Conservation (phyloP, 2,329 filamentous ascomycete species). For the Dryadomyces quercus-mongolicae region DNA sequence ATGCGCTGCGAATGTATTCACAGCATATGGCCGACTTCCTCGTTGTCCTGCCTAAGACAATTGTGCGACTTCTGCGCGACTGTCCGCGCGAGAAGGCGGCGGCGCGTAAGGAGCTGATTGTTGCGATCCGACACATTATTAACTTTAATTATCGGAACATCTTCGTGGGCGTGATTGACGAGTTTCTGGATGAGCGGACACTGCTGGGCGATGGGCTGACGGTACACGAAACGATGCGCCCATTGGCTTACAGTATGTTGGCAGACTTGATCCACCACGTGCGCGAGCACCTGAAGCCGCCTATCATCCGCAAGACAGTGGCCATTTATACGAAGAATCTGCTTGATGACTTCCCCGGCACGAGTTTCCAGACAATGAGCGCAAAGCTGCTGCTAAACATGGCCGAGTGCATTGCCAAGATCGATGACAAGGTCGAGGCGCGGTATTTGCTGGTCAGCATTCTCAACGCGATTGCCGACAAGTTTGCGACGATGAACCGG, state of each 20-base stretch:
- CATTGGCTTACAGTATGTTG: slow-evolving; percentile 94
- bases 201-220: slow-evolving; percentile 92
- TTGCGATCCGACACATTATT: slow-evolving; percentile 95
- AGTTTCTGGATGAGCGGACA: slow-evolving; percentile 85
- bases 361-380: slow-evolving; percentile 99
- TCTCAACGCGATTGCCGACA: slow-evolving; percentile 92
- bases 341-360: slow-evolving; percentile 90
- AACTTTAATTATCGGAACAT: slow-evolving; percentile 98
- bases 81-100: slow-evolving; percentile 90
- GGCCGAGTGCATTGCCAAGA: slow-evolving; percentile 92
- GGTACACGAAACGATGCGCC: slow-evolving; percentile 91
- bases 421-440: slow-evolving; percentile 87
- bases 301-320: slow-evolving; percentile 90
- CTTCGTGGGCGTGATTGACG: slow-evolving; percentile 88
- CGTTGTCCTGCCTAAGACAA: slow-evolving; percentile 71
- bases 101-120: slow-evolving; percentile 85
- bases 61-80: slow-evolving; percentile 83
- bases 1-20: slow-evolving; percentile 77
- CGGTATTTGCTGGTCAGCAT: slow-evolving; percentile 96
- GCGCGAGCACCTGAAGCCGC: slow-evolving; percentile 71
- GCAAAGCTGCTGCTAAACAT: slow-evolving; percentile 94
- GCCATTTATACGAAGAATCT: slow-evolving; percentile 96
- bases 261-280: slow-evolving; percentile 97
- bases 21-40: slow-evolving; percentile 82
- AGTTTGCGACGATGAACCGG: slow-evolving; percentile 95